A percentile compares a stretch with the other conserved stretches of the same genome.
These are phyloP conservation scores for Fermentozyma sake DNA, from an alignment of 1,139 yeast genomes.

Conservation along the genomic window DNA sequence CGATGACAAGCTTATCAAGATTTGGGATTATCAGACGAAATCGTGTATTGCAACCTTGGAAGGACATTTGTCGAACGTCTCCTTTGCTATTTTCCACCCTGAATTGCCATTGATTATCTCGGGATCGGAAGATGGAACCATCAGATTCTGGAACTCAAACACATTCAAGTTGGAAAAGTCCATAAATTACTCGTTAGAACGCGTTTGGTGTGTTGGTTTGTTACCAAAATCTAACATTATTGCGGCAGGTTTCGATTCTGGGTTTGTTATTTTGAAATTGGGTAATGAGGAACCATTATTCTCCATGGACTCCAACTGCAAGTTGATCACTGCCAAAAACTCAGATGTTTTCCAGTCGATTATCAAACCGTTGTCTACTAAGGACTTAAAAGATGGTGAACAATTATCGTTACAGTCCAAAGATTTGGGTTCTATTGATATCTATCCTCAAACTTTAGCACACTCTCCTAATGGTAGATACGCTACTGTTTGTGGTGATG, in stretches of 20 bases:
- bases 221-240: conserved; percentile 74
- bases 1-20: conserved; percentile 84
- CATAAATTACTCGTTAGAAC: conserved; percentile 83
- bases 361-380: conserved; percentile 63
- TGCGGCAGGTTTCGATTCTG: conserved; percentile 94
- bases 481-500: conserved; percentile 97
- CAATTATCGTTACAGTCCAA: conserved; percentile 68
- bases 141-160: conserved; percentile 75
- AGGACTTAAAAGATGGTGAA: conserved; percentile 77
- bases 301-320: conserved; percentile 91
- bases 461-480: conserved; percentile 98
- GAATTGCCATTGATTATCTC: conserved; percentile 84
- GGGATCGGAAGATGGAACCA: conserved; percentile 80
- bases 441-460: conserved; percentile 78
- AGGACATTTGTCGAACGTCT: conserved; percentile 91
- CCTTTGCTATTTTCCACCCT: conserved; percentile 96
- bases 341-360: conserved; percentile 85
- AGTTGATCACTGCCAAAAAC: conserved; percentile 85
- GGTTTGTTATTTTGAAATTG: conserved; percentile 77
- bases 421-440: conserved; percentile 88
- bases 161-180: conserved; percentile 87
- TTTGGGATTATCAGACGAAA: conserved; percentile 98
- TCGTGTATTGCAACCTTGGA: conserved; percentile 90
- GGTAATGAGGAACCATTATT: conserved; percentile 94
- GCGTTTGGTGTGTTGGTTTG: conserved; percentile 93